These are phyloP conservation scores for Phytopythium montanum DNA, from an alignment of 352 stramenopile species.

Conservation along the genomic window DNA sequence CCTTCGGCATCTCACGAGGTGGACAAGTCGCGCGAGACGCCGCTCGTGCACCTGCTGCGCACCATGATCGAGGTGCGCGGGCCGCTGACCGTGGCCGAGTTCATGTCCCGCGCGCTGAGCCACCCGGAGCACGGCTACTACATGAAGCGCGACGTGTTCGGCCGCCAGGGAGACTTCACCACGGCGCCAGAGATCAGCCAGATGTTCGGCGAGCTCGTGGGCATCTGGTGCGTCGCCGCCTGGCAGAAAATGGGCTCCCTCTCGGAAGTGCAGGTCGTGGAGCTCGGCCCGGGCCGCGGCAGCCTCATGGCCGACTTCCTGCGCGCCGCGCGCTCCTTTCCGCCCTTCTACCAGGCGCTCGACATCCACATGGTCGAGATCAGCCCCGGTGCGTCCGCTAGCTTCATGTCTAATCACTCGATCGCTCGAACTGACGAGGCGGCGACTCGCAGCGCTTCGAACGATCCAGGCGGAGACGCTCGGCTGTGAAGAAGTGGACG, in stretches of 20 bases:
- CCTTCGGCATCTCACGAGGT: conserved; percentile 18
- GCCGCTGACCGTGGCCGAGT: conserved; percentile 93
- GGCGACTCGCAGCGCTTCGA: conserved; percentile 48
- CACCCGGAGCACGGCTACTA: conserved; percentile 95
- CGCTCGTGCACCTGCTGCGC: conserved; percentile 73
- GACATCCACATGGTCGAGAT: conserved; percentile 92
- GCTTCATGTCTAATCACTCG: too few species aligned
- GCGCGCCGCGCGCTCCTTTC: conserved; percentile 84
- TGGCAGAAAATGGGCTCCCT: conserved; percentile 89
- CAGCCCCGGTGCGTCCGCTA: conserved; percentile 46
- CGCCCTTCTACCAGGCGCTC: conserved; percentile 80
- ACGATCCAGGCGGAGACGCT: conserved; percentile 89
- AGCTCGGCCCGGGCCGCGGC: conserved; percentile 91
- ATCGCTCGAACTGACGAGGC: background rate
- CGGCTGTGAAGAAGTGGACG: conserved; percentile 35
- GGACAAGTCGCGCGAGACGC: conserved; percentile 63
- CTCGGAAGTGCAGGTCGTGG: conserved; percentile 76
- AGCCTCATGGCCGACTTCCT: conserved; percentile 95
- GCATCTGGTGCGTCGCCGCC: conserved; percentile 90
- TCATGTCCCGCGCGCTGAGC: conserved; percentile 90
- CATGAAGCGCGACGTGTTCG: conserved; percentile 93
- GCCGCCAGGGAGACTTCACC: conserved; percentile 90
- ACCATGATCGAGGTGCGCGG: conserved; percentile 92
- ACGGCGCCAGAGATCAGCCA: conserved; percentile 93
- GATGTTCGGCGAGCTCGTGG: conserved; percentile 92